These are phyloP conservation scores for Dictyophora rubrovolvata DNA, from an alignment of 768 basidiomycete genomes.

Conservation along the genomic window DNA sequence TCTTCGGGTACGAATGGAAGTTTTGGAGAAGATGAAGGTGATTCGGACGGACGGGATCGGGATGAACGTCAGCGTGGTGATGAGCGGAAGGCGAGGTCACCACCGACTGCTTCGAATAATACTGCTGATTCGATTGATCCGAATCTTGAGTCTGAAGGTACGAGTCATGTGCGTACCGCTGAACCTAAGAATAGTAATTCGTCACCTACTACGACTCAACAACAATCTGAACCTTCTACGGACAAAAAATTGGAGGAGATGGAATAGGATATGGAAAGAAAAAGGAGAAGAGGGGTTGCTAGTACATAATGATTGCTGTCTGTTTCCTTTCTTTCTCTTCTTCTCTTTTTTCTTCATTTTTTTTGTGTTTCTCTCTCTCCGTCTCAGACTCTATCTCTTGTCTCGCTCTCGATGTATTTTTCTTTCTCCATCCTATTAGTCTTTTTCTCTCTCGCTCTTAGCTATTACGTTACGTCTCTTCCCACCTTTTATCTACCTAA, in stretches of 20 bases:
- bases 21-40: background rate
- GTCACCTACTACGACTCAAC: background rate
- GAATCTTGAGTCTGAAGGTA: conserved; percentile 3
- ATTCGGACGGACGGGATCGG: conserved; percentile 3
- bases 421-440: too few relatives aligned
- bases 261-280: background rate
- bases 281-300: too few relatives aligned
- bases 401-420: too few relatives aligned
- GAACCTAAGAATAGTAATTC: background rate
- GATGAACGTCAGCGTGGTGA: background rate
- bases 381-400: too few relatives aligned
- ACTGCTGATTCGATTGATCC: conserved; percentile 2
- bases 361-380: background rate
- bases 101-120: background rate
- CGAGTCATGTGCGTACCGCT: conserved; percentile 6
- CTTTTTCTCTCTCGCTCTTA: too few relatives aligned
- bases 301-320: background rate
- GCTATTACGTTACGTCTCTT: too few relatives aligned
- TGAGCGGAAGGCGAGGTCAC: background rate
- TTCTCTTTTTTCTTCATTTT: background rate
- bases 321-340: background rate
- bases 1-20: conserved; percentile 6
- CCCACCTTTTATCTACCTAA: too few relatives aligned
- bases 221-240: background rate
- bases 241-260: background rate